phyloP scores from a whole-genome alignment of 805 yeast genomes.

The Nakazawaea siamensis region DNA sequence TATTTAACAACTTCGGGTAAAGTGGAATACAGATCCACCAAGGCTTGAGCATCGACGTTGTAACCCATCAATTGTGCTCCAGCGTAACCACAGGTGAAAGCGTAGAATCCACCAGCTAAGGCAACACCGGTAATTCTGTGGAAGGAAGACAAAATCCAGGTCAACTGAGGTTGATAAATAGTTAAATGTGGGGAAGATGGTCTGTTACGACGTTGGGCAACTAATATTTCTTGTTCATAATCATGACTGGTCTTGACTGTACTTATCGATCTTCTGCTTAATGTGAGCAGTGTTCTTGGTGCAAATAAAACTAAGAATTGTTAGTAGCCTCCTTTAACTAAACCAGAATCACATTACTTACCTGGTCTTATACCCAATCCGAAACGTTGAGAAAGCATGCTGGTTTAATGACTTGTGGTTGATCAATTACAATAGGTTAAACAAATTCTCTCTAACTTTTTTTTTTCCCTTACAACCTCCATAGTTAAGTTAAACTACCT shows the following conservation, averaged over 20 bases:
- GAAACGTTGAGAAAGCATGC: slow-evolving; percentile 10
- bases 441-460: no score
- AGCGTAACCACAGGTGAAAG: slow-evolving; percentile 68
- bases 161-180: slow-evolving; percentile 87
- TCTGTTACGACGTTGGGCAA: slow-evolving; percentile 78
- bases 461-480: no score
- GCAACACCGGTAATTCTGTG: slow-evolving; percentile 89
- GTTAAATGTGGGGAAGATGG: slow-evolving; percentile 87
- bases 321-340: no score
- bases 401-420: not conserved
- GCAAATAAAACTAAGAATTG: not conserved
- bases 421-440: no score
- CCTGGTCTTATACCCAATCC: slow-evolving; percentile 12
- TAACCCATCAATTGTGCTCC: slow-evolving; percentile 57
- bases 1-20: slow-evolving; percentile 59
- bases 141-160: slow-evolving; percentile 69
- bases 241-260: slow-evolving; percentile 48
- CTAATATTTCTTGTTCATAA: slow-evolving; percentile 61
- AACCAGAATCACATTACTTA: no score
- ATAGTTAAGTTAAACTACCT: no score
- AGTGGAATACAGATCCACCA: slow-evolving; percentile 49
- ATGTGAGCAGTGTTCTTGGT: no score
- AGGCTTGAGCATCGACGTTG: slow-evolving; percentile 41
- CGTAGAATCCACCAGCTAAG: slow-evolving; percentile 73
- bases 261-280: slow-evolving; percentile 21